Base-by-base conservation (phyloP, 805 yeast genomes). In the Citeromyces nyonsensis region DNA sequence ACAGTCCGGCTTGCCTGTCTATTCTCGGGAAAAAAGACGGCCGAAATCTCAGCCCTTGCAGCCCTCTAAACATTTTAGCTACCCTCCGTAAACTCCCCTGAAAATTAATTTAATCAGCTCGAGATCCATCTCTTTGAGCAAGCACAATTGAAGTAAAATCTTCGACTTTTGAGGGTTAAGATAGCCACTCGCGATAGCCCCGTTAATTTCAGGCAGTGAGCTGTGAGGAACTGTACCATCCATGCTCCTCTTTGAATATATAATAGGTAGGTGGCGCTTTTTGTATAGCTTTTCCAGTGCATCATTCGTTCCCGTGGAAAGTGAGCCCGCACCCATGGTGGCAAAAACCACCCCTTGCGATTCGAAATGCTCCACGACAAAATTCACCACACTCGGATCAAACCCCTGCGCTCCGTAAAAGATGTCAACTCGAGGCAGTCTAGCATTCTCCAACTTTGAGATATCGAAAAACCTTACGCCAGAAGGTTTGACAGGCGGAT, bases 261-360 rank as follows among this genome's bases (percentile, higher is more conserved):
- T 59, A 2, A 74, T 59, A 2, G 83, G 83, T 20, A 71, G 55
- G 12, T 51, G 43, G 31, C 56, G 45, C 20, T 51, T 43, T n/a
- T 51, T 43, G 36, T 59, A 61, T 13, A 58, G 54, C 30, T 56
- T 51, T 20, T 58, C 52, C 29, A 63, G 44, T n/a, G 52, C 49
- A 28, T 57, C 55, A 38, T 67, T 69, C 2, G 75, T 67, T 10
- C 45, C 52, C 4, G 62, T 66, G 15, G 71, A 59, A 51, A 75
- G 48, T 2, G 79, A 69, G 1, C 84, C 84, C 1, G 83, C 80
- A 25, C 84, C 84, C 64, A 74, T 67, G 2, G 80, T 70, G 1
- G 83, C 84, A 32, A 75, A 52, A 1, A 76, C 73, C 10, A 76
- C 45, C 5, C 82, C 84, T 28, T 60, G 57, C 15, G 63, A 61